A percentile compares a stretch with the other conserved stretches of the same genome.
These are phyloP conservation scores for Porcisia hertigi DNA, from an alignment of 208 protist species.

Conservation along the genomic window DNA sequence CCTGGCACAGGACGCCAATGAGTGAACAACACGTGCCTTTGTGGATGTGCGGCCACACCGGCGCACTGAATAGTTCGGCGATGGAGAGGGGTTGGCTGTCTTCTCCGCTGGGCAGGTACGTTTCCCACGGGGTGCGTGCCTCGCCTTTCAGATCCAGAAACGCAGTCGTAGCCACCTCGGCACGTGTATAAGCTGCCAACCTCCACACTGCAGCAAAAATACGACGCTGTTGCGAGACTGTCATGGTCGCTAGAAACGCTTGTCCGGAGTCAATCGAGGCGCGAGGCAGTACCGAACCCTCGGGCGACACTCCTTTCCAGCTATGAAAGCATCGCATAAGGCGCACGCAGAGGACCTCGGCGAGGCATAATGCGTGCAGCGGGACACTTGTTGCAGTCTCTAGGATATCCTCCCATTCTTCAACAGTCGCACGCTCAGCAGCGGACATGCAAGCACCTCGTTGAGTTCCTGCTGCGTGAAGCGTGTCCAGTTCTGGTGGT, in stretches of 20 bases:
- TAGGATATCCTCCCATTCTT: constrained; percentile 11
- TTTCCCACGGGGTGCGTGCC: not conserved
- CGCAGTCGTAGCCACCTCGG: not conserved
- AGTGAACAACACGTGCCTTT: not conserved
- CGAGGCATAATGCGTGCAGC: constrained; percentile 9
- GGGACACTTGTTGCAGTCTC: constrained; percentile 16
- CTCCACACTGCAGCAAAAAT: constrained; percentile 5
- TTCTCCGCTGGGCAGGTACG: not conserved
- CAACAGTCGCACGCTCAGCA: not conserved
- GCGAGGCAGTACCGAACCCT: not conserved
- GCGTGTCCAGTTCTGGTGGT: not conserved
- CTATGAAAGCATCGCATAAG: constrained; percentile 8
- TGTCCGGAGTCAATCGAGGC: not conserved
- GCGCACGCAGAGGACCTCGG: constrained; percentile 18
- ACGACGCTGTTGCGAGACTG: constrained; percentile 6
- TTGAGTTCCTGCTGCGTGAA: not conserved
- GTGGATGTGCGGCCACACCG: not conserved
- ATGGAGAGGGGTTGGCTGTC: not conserved
- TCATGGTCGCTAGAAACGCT: not conserved
- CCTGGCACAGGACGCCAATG: not conserved
- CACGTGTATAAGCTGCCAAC: constrained; percentile 6
- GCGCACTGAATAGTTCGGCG: not conserved
- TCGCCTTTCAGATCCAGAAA: constrained; percentile 10
- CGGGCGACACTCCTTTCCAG: not conserved
- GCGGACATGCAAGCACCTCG: not conserved